phyloP scores from a whole-genome alignment of 768 basidiomycete species.

The Pholiota conissans region DNA sequence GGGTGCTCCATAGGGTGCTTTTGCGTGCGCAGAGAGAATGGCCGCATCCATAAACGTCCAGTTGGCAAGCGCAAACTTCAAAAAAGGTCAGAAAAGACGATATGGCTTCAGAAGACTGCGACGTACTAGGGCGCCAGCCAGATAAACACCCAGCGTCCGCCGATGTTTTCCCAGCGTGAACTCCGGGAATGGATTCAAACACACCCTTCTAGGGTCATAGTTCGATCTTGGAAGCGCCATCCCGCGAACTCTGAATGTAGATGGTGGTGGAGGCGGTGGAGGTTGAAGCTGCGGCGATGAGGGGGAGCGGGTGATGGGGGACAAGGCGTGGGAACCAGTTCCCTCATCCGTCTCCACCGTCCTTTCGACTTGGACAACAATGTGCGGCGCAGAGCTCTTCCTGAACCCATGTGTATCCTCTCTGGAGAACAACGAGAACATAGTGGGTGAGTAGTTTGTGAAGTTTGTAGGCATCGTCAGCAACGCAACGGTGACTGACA shows the following conservation, averaged over 20 bases:
- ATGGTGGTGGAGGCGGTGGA: conserved; percentile 1
- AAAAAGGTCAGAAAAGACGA: not conserved
- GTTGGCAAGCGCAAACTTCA: conserved; percentile 91
- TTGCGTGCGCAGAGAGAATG: conserved; percentile 85
- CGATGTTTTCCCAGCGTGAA: conserved; percentile 74
- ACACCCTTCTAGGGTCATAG: conserved; percentile 88
- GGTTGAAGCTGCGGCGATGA: not conserved
- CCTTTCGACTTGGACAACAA: not conserved
- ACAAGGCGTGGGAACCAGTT: conserved; percentile 5
- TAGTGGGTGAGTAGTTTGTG: not conserved
- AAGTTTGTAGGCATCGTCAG: not conserved
- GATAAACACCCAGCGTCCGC: conserved; percentile 83
- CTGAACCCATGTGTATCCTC: not conserved
- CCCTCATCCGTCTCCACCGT: not conserved
- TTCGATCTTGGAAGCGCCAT: conserved; percentile 70
- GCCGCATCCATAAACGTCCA: conserved; percentile 96
- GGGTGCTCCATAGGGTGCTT: conserved; percentile 69
- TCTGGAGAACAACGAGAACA: not conserved
- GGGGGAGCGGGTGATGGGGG: not conserved
- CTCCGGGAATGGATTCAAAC: conserved; percentile 83
- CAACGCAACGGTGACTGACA: not conserved
- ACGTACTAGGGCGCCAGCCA: conserved; percentile 89
- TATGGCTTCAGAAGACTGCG: not conserved
- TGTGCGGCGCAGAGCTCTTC: not conserved
- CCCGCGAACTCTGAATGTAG: not conserved